Percentiles rank a stretch among this genome's conserved stretches.
Evolutionary conservation across 371 early-diverging fungal genomes (phyloP).

Genomic region (Saksenaea vasiformis): DNA sequence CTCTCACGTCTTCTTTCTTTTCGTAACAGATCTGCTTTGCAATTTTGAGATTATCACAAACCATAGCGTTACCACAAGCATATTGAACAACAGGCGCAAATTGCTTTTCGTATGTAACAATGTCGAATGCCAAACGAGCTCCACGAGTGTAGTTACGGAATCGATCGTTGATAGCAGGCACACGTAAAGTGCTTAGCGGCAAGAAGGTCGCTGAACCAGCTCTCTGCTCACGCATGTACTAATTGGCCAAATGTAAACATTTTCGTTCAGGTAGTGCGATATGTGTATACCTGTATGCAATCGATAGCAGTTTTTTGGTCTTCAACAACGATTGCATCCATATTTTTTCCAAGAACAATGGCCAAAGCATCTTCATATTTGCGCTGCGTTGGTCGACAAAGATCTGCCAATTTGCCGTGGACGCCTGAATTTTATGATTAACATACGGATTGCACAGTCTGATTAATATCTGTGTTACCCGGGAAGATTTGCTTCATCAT

Average conservation of each 20-base stretch:
- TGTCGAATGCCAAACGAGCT: conserved; percentile 86
- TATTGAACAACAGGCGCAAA: conserved; percentile 83
- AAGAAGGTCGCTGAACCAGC: conserved; percentile 93
- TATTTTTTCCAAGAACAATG: conserved; percentile 72
- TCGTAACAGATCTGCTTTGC: conserved; percentile 89
- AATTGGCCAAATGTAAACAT: background rate
- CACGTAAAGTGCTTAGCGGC: conserved; percentile 82
- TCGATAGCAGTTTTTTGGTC: conserved; percentile 78
- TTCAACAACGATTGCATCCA: conserved; percentile 85
- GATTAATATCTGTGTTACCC: conserved; percentile 18
- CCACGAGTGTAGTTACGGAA: conserved; percentile 76
- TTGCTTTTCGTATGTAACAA: conserved; percentile 81
- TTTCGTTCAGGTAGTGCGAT: background rate
- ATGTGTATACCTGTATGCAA: conserved; percentile 62
- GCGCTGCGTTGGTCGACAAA: conserved; percentile 91
- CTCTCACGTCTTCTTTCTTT: conserved; percentile 79
- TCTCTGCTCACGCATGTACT: conserved; percentile 93
- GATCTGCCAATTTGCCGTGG: conserved; percentile 88
- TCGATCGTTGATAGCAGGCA: conserved; percentile 78
- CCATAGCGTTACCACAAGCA: conserved; percentile 85
- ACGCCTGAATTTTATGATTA: conserved; percentile 58
- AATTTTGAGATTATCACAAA: conserved; percentile 85
- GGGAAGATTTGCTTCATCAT: conserved; percentile 84
- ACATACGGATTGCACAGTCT: background rate
- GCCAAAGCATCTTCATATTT: conserved; percentile 91